phyloP scores from a whole-genome alignment of 176 grass and related monocot genomes.

The Zoysia pacifica region DNA sequence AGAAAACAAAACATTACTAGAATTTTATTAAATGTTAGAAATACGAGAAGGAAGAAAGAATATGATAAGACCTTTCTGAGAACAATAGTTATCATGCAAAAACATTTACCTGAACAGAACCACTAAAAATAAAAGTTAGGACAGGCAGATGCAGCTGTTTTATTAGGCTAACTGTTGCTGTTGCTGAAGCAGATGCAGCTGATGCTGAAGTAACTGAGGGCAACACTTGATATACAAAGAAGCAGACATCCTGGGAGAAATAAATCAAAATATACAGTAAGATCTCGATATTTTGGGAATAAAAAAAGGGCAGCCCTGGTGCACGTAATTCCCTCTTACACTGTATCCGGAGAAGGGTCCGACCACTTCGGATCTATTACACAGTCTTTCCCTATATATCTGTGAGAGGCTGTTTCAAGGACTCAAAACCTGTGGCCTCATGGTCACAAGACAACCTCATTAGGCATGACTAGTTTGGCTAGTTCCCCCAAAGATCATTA shows the following conservation, averaged over 20 bases:
- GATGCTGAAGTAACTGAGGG: constrained; percentile 42
- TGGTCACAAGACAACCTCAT: no score
- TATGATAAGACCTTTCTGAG: background rate
- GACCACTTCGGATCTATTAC: no score
- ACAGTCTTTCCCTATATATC: no score
- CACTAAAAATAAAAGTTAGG: constrained; percentile 49
- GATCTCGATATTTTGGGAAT: no score
- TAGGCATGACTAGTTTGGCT: no score
- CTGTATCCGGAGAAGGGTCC: no score
- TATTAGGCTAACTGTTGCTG: background rate
- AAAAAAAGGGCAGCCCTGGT: no score
- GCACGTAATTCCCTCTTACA: no score
- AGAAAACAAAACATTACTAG: no score
- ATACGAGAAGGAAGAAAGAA: background rate
- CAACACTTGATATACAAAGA: constrained; percentile 33
- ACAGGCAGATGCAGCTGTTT: constrained; percentile 35
- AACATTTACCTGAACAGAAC: constrained; percentile 35
- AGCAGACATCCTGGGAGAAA: constrained; percentile 39
- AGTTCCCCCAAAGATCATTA: no score
- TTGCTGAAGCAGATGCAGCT: constrained; percentile 45
- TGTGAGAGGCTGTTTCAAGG: no score
- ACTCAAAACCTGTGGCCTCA: no score
- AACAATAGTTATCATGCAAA: background rate
- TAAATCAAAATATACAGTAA: background rate
- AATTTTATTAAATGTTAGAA: background rate